Evolutionary conservation across 1,284 basidiomycete genomes (phyloP).

Genomic region (Volvariella volvacea): DNA sequence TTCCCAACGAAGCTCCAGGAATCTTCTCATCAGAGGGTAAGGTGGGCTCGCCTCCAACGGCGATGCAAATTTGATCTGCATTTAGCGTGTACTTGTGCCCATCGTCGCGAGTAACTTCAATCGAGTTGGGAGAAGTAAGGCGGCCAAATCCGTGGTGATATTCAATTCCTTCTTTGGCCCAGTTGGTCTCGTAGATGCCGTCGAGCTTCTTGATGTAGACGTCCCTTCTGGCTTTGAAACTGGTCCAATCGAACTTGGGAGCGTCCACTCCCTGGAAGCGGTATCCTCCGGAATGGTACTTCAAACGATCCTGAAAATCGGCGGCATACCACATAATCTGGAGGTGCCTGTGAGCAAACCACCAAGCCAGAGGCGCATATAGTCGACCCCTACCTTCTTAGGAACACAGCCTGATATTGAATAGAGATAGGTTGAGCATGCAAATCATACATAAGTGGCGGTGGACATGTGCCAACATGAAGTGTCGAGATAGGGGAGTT

Average conservation of each 20-base stretch:
- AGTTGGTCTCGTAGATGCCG: constrained; percentile 88
- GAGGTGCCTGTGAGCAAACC: constrained; percentile 2
- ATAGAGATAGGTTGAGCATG: constrained; percentile 6
- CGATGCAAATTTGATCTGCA: constrained; percentile 76
- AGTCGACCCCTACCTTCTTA: constrained; percentile 61
- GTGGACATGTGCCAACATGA: background rate
- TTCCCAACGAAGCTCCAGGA: constrained; percentile 87
- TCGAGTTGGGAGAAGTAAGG: constrained; percentile 57
- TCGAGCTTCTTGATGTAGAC: constrained; percentile 91
- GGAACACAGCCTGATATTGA: constrained; percentile 76
- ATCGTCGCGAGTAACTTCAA: constrained; percentile 65
- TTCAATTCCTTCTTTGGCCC: constrained; percentile 86
- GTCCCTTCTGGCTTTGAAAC: constrained; percentile 92
- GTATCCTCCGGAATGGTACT: constrained; percentile 73
- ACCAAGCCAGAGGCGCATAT: background rate
- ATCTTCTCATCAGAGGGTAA: constrained; percentile 78
- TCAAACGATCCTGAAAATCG: constrained; percentile 82
- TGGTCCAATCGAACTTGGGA: constrained; percentile 80
- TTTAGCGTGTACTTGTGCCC: constrained; percentile 58
- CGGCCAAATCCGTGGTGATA: constrained; percentile 79
- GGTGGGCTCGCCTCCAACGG: constrained; percentile 83
- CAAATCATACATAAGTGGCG: background rate
- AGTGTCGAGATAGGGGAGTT: background rate
- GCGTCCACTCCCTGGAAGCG: constrained; percentile 55
- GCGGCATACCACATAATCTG: constrained; percentile 99